Evolutionary conservation across 495 filamentous ascomycete species (phyloP).

Genomic region (Aspergillus conjunctus): DNA sequence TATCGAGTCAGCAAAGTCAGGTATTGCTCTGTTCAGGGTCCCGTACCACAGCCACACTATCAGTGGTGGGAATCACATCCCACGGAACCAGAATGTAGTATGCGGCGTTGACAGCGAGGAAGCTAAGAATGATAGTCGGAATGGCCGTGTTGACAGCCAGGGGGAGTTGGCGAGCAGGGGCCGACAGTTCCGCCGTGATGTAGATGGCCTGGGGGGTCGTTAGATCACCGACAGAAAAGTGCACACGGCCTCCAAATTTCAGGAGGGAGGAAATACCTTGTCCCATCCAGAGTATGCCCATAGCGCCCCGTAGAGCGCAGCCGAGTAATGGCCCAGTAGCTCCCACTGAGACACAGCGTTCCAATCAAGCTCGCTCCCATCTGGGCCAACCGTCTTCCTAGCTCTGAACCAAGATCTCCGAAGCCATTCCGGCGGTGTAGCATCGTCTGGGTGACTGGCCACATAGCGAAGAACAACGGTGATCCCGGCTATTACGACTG

Average conservation of each 20-base stretch:
- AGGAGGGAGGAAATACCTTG: constrained; percentile 14
- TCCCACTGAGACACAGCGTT: constrained; percentile 20
- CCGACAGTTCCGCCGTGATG: constrained; percentile 24
- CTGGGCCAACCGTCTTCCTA: constrained; percentile 21
- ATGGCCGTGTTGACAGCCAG: constrained; percentile 27
- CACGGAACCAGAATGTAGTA: constrained; percentile 29
- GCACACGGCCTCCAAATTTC: no score
- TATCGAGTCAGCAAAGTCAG: not conserved
- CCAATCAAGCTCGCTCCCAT: constrained; percentile 26
- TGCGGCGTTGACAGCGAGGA: constrained; percentile 24
- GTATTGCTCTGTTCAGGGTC: not conserved
- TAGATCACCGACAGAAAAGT: not conserved
- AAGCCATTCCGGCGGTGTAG: constrained; percentile 20
- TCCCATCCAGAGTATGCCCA: constrained; percentile 31
- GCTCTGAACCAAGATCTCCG: constrained; percentile 22
- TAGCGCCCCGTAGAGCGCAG: constrained; percentile 27
- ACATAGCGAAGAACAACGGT: constrained; percentile 19
- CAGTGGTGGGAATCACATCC: constrained; percentile 24
- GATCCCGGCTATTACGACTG: constrained; percentile 18
- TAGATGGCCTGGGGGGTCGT: constrained; percentile 22
- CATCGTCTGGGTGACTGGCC: not conserved
- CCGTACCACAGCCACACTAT: constrained; percentile 27
- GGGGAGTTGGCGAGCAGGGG: constrained; percentile 25
- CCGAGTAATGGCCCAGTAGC: constrained; percentile 25
- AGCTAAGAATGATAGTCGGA: constrained; percentile 24